Evolutionary conservation across 164 flowering plant species (phyloP).

Genomic region (Vitis rotundifolia): DNA sequence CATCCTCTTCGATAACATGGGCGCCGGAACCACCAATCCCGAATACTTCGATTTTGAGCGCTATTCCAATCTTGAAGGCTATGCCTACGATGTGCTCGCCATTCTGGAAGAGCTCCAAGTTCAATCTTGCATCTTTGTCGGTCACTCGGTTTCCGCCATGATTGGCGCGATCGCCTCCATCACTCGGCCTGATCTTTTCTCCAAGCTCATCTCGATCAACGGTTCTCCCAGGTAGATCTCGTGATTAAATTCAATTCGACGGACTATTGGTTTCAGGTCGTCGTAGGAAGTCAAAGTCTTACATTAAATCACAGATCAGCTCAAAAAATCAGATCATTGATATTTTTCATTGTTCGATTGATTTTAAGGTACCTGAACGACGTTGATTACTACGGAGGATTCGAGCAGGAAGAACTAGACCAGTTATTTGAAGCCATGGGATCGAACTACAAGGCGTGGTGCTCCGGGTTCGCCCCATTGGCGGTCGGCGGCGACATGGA

Average conservation of each 20-base stretch:
- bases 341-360: not conserved
- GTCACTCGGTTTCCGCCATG: conserved; percentile 84
- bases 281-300: no score
- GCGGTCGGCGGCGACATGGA: conserved; percentile 72
- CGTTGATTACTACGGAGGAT: conserved; percentile 66
- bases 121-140: conserved; percentile 71
- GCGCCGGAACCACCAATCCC: conserved; percentile 68
- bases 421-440: conserved; percentile 61
- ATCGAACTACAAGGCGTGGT: conserved; percentile 67
- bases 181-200: conserved; percentile 82
- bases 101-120: conserved; percentile 63
- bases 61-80: conserved; percentile 53
- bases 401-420: conserved; percentile 60
- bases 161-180: conserved; percentile 80
- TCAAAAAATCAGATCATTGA: no score
- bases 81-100: conserved; percentile 46
- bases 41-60: conserved; percentile 61
- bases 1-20: conserved; percentile 53
- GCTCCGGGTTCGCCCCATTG: conserved; percentile 65
- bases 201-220: conserved; percentile 68
- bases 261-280: no score
- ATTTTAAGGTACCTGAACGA: conserved; percentile 56
- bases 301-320: no score
- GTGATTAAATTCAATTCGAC: no score
- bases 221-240: conserved; percentile 73